Evolutionary conservation across 768 basidiomycete genomes (phyloP), one percentile per base, ranked within the genome.

Genomic region (Suillus luteus): DNA sequence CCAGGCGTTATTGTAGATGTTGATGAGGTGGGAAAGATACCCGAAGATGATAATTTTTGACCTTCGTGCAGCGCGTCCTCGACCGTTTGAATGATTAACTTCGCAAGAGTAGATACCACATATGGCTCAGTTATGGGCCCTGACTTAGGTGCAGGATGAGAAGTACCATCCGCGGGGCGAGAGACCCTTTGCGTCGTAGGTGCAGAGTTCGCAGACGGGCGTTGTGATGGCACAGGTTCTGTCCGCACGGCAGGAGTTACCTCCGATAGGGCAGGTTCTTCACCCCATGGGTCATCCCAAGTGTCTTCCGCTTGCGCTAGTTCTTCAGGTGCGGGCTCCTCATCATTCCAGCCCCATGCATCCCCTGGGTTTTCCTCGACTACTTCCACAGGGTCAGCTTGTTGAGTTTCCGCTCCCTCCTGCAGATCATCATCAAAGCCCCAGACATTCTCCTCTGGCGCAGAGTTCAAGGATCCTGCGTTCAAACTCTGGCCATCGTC

Each of bases 291-390:
- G 65, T 91, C 80, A 54, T 90, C 90, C 83, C 87, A 88, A 17
- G 79, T 77, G 60, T 84, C 83, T 63, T 82, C 84, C 24, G 68
- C 55, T 4, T 77, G 69, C 5, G 71, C 70, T 27, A 78, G 74
- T 19, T 66, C 74, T 12, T 74, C 73, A 9, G 71, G 58, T 7
- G 76, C 60, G 14, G 61, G 35, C 55, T 74, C 79, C 37, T 86
- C 85, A 48, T 86, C 85, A 44, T 91, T 87, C 87, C 87, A 92
- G 2, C 88, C 92, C 92, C 92, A 93, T 0, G 90, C 86, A 67
- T 89, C 86, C 17, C 74, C 78, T 10, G 85, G 74, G 66, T 85
- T 83, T 15, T 70, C 71, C 10, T 69, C 68, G 3, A 37, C 67
- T 5, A 43, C 65, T 11, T 60, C 68, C 41, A 27, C 65, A 6